Base-by-base conservation (phyloP, 768 basidiomycete genomes). In the Hortiboletus campestris region DNA sequence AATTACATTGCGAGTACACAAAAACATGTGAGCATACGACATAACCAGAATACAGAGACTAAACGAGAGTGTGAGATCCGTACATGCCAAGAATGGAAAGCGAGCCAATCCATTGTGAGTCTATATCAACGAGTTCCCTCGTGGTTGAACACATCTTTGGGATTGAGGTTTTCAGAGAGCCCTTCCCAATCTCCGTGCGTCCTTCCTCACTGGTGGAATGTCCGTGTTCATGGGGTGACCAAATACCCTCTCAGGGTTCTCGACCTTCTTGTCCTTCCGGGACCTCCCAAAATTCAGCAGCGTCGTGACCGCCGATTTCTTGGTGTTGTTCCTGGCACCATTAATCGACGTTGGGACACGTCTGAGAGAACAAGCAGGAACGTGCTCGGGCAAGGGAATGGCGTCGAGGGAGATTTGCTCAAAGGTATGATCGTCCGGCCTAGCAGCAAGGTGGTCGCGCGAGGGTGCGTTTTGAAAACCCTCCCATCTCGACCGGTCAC, bases 221-320 rank as follows among this genome's bases (percentile, higher is more conserved):
- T 61, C 16, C 3, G 20, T 34, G 16, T 65, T 55, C 22, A 50
- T 48, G 6, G 53, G n/a, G 19, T 67, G 63, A 38, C 62, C 63
- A 28, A 70, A 63, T 4, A 59, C 17, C 39, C 28, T 56, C 42
- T 53, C 55, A 2, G 45, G 40, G 5, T 55, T 34, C 22, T 46
- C 50, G 10, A 6, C 13, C 19, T 51, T 45, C n/a, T 49, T 51
- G 35, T 6, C 47, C 43, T 52, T 61, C 28, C 39, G 51, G 10
- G 35, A 38, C 39, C 29, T 46, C 12, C 50, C 45, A 9, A 35
- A 20, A 14, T 55, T 53, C 34, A 61, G 39, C 10, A 67, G n/a
- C 19, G 58, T 42, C 4, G 39, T 40, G 16, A 56, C 47, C 3
- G 52, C 28, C 8, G 56, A 54, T 36, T 41, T 49, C 11, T 40